These are phyloP conservation scores for Candida taoyuanica DNA, from an alignment of 805 yeast species.

Conservation along the genomic window DNA sequence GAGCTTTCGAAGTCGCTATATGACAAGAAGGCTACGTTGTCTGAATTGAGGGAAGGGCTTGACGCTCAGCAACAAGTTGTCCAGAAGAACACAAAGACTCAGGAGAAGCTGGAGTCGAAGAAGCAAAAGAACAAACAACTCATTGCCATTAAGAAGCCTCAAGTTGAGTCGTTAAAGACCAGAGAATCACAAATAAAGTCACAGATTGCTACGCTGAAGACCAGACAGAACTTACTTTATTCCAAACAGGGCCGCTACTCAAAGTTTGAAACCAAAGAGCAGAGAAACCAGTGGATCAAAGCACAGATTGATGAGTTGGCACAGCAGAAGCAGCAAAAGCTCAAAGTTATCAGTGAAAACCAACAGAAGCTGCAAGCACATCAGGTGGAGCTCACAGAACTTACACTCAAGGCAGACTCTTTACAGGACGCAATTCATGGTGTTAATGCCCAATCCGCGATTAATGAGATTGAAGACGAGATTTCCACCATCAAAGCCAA, in stretches of 20 bases:
- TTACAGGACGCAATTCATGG: slow-evolving; percentile 37
- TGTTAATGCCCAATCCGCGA: slow-evolving; percentile 28
- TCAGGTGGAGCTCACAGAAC: slow-evolving; percentile 18
- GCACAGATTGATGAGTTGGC: slow-evolving; percentile 40
- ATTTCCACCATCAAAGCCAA: slow-evolving; percentile 35
- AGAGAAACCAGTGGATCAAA: slow-evolving; percentile 66
- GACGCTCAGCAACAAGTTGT: slow-evolving; percentile 34
- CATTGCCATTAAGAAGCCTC: slow-evolving; percentile 37
- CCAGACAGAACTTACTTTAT: slow-evolving; percentile 55
- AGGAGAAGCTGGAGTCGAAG: slow-evolving; percentile 24
- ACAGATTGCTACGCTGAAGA: slow-evolving; percentile 37
- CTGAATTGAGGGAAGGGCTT: slow-evolving; percentile 32
- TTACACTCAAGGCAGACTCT: slow-evolving; percentile 30
- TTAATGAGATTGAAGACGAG: slow-evolving; percentile 9
- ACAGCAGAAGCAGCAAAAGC: slow-evolving; percentile 20
- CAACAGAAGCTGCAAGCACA: slow-evolving; percentile 11
- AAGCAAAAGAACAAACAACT: slow-evolving; percentile 32
- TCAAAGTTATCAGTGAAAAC: slow-evolving; percentile 25
- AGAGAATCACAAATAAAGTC: slow-evolving; percentile 39
- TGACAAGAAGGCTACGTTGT: slow-evolving; percentile 42
- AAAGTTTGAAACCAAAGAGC: slow-evolving; percentile 48
- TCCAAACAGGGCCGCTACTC: slow-evolving; percentile 68
- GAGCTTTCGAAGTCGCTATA: slow-evolving; percentile 47
- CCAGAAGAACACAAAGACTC: slow-evolving; percentile 20
- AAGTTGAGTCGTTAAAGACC: slow-evolving; percentile 33